These are phyloP conservation scores for Acer negundo DNA, from an alignment of 345 rosid genomes.

Conservation along the genomic window DNA sequence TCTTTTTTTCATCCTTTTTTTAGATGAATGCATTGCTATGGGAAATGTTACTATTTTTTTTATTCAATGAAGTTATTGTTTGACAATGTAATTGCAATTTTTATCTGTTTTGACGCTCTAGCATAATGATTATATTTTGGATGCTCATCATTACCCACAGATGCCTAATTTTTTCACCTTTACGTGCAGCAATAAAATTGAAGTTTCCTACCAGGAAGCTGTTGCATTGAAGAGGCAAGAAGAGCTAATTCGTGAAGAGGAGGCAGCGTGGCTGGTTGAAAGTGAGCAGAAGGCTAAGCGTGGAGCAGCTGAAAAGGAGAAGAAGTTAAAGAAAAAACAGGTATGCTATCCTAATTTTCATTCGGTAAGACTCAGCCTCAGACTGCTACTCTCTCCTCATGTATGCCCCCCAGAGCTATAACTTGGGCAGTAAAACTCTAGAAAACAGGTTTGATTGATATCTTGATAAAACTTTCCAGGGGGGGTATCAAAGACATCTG, in stretches of 20 bases:
- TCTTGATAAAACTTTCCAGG: not conserved
- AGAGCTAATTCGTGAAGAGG: constrained; percentile 95
- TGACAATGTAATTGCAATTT: not conserved
- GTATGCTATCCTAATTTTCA: constrained; percentile 29
- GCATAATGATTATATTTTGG: not conserved
- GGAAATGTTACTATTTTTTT: not conserved
- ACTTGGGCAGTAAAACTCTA: not conserved
- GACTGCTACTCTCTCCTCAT: not conserved
- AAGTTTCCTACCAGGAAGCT: constrained; percentile 93
- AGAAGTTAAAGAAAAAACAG: constrained; percentile 92
- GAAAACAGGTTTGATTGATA: not conserved
- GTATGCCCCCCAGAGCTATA: not conserved
- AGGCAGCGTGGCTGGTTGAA: constrained; percentile 79
- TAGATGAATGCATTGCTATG: not conserved
- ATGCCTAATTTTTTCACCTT: constrained; percentile 20
- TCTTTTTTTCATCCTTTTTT: not conserved
- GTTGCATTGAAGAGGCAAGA: constrained; percentile 92
- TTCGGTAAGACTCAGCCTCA: not conserved
- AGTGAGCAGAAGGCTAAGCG: constrained; percentile 82
- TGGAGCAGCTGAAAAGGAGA: constrained; percentile 70
- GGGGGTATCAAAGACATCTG: not conserved
- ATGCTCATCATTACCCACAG: not conserved
- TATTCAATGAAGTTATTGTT: not conserved
- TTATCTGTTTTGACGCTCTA: not conserved
- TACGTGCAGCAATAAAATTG: constrained; percentile 73